Evolutionary conservation across 305 asterid species (phyloP), one percentile per base, ranked within the genome.

Genomic region (Rubia peregrina): DNA sequence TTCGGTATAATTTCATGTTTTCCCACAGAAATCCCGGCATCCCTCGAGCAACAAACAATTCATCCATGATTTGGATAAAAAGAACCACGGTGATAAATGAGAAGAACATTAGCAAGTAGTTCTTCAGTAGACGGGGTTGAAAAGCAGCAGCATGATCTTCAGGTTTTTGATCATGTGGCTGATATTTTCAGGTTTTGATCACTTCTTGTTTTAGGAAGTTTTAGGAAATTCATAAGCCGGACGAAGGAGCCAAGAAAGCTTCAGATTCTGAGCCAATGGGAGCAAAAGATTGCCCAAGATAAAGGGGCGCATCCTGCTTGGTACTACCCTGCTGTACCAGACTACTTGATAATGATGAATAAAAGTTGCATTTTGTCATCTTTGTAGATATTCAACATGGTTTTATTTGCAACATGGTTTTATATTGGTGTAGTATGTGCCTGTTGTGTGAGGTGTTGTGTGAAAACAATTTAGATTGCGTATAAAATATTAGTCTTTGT

Each of bases 251-350:
- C 42, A 68, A 30, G 33, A 77, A 69, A 40, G 13, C 85, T 0
- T 46, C 22, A 7, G 78, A 57, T 21, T 7, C 57, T 5, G 79
- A 78, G 72, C 61, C 75, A 4, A 67, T 53, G 17, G 62, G 6
- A 65, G 30, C 38, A 11, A 76, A 60, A 21, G 74, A 46, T 4
- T 83, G 93, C 42, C 97, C 89, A 91, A 77, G 97, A 91, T 24
- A 85, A 77, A 71, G 98, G 97, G 46, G 79, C 61, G 43, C 73
- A 51, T 60, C 88, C 97, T 53, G 95, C 89, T 26, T 88, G 92
- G 97, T 88, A 86, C 78, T 73, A 94, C 70, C 89, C 85, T 24
- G 80, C 77, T 40, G 59, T 21, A 51, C 92, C 86, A 9, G 92
- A 90, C 49, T 88, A 78, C 42, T 70, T 49, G 60, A 33, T 30